Evolutionary conservation across 306 rosid species (phyloP).

Genomic region (Inga oerstediana): DNA sequence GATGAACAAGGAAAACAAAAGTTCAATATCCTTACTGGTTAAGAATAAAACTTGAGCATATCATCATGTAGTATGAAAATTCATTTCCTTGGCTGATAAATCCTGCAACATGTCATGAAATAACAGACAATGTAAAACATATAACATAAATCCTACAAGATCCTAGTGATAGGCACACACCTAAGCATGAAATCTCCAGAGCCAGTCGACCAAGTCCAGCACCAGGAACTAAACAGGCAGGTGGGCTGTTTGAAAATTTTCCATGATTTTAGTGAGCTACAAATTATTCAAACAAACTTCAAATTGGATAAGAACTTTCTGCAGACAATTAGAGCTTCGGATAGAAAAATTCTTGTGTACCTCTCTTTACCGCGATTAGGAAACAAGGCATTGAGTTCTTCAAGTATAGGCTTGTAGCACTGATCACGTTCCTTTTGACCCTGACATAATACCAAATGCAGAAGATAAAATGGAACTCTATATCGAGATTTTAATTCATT

Average conservation of each 20-base stretch:
- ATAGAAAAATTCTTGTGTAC: constrained; percentile 35
- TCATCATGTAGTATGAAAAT: constrained; percentile 99
- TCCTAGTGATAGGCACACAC: constrained; percentile 42
- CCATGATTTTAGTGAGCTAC: constrained; percentile 38
- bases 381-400: constrained; percentile 77
- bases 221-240: constrained; percentile 98
- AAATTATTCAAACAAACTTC: constrained; percentile 31
- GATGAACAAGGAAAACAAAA: constrained; percentile 22
- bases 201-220: constrained; percentile 99
- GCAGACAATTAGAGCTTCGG: constrained; percentile 6
- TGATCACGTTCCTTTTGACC: constrained; percentile 95
- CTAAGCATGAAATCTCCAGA: constrained; percentile 86
- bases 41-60: constrained; percentile 97
- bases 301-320: constrained; percentile 22
- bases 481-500: constrained; percentile 19
- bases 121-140: constrained; percentile 19
- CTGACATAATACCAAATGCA: constrained; percentile 46
- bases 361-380: constrained; percentile 66
- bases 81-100: constrained; percentile 96
- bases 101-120: constrained; percentile 57
- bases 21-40: constrained; percentile 69
- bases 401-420: constrained; percentile 92
- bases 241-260: constrained; percentile 69
- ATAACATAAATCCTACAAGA: constrained; percentile 22
- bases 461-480: constrained; percentile 1